phyloP scores from a whole-genome alignment of 805 yeast genomes.

The Cyberlindnera subsufficiens region DNA sequence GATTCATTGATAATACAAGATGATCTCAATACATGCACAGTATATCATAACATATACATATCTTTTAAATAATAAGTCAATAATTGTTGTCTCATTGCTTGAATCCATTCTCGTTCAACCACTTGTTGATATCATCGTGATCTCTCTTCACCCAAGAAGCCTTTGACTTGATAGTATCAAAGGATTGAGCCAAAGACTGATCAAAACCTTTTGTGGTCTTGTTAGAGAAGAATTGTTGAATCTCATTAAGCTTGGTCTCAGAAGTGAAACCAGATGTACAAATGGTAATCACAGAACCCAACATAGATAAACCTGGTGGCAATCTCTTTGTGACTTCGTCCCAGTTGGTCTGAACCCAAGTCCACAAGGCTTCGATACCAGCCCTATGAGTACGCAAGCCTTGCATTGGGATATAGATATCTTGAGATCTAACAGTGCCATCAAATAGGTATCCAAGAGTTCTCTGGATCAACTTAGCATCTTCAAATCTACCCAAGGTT shows the following conservation, averaged over 20 bases:
- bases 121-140: constrained; percentile 36
- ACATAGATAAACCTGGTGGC: constrained; percentile 79
- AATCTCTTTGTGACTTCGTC: constrained; percentile 55
- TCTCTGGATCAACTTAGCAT: constrained; percentile 45
- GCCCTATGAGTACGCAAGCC: constrained; percentile 58
- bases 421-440: constrained; percentile 62
- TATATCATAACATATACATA: background rate
- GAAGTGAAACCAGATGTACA: constrained; percentile 59
- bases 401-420: constrained; percentile 69
- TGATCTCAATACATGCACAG: too few relatives aligned
- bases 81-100: background rate
- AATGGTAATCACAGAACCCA: constrained; percentile 65
- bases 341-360: constrained; percentile 73
- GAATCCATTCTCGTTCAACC: constrained; percentile 37
- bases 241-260: constrained; percentile 42
- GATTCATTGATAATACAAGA: too few relatives aligned
- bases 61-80: background rate
- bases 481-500: constrained; percentile 59
- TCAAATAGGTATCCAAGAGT: constrained; percentile 52
- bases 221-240: constrained; percentile 43
- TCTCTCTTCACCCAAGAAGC: constrained; percentile 57
- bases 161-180: constrained; percentile 54
- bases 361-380: constrained; percentile 69
- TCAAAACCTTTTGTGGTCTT: constrained; percentile 60
- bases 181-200: constrained; percentile 58